phyloP scores from a whole-genome alignment of 495 filamentous ascomycete genomes.

The Astrothelium macrocarpum region DNA sequence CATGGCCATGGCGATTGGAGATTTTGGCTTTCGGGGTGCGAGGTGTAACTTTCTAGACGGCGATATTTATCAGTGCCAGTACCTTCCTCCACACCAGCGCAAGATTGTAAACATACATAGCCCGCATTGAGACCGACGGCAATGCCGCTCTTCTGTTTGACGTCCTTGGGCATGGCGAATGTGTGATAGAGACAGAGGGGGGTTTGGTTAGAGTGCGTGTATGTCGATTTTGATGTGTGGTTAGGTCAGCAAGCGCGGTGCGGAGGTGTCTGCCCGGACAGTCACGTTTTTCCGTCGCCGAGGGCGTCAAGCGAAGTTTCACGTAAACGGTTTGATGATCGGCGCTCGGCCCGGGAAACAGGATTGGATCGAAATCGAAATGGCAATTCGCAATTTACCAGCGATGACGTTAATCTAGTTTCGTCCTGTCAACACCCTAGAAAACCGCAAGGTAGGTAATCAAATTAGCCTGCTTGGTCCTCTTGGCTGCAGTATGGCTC shows the following conservation, averaged over 20 bases:
- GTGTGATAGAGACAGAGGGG: conserved; percentile 9
- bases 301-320: neutral
- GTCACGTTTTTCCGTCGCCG: neutral
- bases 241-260: neutral
- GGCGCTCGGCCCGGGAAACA: neutral
- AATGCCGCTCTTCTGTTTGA: conserved; percentile 40
- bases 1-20: conserved; percentile 80
- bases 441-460: neutral
- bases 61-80: conserved; percentile 30
- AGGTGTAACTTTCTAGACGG: conserved; percentile 77
- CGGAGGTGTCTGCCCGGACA: neutral
- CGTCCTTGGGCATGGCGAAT: conserved; percentile 29
- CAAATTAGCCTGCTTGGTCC: neutral
- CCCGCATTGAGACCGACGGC: conserved; percentile 78
- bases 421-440: neutral
- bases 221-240: neutral
- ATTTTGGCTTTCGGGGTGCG: conserved; percentile 76
- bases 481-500: neutral
- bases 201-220: neutral
- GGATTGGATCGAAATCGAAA: neutral
- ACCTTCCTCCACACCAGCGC: neutral
- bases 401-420: neutral
- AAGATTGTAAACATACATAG: conserved; percentile 56
- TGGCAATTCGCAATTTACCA: neutral
- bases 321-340: neutral